Evolutionary conservation across 257 asterid species (phyloP).

Genomic region (Solanum bulbocastanum): DNA sequence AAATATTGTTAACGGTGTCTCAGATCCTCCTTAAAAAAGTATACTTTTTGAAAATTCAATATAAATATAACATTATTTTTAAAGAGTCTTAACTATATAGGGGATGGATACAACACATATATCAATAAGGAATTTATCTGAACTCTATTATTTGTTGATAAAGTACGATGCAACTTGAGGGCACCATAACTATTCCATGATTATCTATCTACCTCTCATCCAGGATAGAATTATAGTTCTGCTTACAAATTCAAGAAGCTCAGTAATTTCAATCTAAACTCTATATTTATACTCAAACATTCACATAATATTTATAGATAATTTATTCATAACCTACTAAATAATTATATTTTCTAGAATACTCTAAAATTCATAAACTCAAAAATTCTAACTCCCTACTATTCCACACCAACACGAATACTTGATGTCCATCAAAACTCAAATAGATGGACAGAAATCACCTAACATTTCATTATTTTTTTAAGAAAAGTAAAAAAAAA

Average conservation of each 20-base stretch:
- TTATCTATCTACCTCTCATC: neutral
- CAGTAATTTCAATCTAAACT: neutral
- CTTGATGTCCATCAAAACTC: neutral
- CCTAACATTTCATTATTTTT: neutral
- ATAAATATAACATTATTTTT: neutral
- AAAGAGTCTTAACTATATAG: neutral
- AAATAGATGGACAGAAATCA: neutral
- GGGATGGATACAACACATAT: neutral
- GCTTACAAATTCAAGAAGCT: neutral
- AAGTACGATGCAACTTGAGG: neutral
- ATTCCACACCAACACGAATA: neutral
- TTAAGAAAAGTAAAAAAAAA: neutral
- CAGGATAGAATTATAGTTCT: neutral
- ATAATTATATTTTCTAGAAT: neutral
- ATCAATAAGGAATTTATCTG: neutral
- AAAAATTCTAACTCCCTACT: neutral
- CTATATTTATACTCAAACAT: neutral
- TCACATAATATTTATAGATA: neutral
- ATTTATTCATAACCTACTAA: neutral
- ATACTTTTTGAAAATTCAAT: neutral
- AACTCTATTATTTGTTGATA: neutral
- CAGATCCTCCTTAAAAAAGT: too few relatives aligned
- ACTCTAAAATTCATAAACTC: neutral
- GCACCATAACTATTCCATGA: neutral
- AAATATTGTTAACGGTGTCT: neutral